phyloP scores from a whole-genome alignment of 805 yeast species.

The Yarrowia divulgata region DNA sequence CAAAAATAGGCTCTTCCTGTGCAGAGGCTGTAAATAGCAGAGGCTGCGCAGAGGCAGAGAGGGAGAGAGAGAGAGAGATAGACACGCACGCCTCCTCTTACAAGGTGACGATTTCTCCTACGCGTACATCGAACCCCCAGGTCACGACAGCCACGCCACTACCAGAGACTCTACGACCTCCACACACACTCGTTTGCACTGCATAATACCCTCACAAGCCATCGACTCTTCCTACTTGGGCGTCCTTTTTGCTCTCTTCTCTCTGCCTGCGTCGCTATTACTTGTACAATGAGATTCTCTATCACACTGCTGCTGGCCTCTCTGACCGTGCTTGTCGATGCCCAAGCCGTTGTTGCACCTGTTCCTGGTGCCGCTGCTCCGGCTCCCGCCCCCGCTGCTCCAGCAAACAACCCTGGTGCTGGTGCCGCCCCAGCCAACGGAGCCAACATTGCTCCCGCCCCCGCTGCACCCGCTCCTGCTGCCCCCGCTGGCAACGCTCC shows the following conservation, averaged over 20 bases:
- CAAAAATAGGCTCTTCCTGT: conserved; percentile 23
- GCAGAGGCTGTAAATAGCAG: conserved; percentile 31
- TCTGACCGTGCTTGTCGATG: conserved; percentile 20
- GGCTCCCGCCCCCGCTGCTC: conserved; percentile 15
- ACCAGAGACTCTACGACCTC: background rate
- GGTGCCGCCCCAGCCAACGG: conserved; percentile 4
- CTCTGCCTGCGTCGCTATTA: background rate
- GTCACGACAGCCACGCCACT: background rate
- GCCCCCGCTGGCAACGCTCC: background rate
- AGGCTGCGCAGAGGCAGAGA: conserved; percentile 28
- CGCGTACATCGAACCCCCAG: conserved; percentile 2
- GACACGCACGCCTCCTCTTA: conserved; percentile 25
- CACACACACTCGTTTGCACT: conserved; percentile 17
- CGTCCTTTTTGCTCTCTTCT: background rate
- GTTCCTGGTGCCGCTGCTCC: conserved; percentile 25
- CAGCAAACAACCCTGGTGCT: background rate
- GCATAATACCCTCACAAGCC: background rate
- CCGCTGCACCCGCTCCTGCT: conserved; percentile 2
- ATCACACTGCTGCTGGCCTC: conserved; percentile 7
- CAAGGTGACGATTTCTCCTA: conserved; percentile 20
- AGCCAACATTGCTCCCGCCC: conserved; percentile 10
- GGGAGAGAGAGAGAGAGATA: background rate
- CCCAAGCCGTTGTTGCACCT: conserved; percentile 21
- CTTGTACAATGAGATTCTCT: conserved; percentile 14
- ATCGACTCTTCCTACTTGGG: background rate